Evolutionary conservation across 176 grass and related monocot species (phyloP).

Genomic region (Zea mays): DNA sequence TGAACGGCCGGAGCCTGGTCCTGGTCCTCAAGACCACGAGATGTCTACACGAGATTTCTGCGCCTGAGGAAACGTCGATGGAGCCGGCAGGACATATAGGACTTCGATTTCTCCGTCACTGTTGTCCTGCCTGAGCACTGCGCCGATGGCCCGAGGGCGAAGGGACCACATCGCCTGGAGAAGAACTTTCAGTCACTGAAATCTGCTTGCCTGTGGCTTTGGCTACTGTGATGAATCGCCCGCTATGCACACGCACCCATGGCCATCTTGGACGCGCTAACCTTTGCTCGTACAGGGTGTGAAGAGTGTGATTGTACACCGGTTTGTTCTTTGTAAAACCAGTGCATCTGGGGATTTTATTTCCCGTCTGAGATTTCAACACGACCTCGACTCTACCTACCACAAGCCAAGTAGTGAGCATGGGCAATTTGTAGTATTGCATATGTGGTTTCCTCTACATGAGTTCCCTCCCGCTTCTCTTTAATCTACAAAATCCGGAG

Average conservation of each 20-base stretch:
- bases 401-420: too few species aligned
- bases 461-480: too few species aligned
- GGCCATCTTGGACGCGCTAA: neutral
- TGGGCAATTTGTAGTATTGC: too few species aligned
- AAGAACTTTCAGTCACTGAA: too few species aligned
- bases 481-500: too few species aligned
- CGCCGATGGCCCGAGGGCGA: neutral
- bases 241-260: neutral
- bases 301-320: neutral
- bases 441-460: too few species aligned
- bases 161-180: too few species aligned
- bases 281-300: neutral
- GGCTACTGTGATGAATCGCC: slow-evolving; percentile 2
- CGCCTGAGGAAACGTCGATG: neutral
- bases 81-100: neutral
- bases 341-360: neutral
- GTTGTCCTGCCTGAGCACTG: neutral
- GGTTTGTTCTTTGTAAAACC: slow-evolving; percentile 7
- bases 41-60: neutral
- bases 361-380: too few species aligned
- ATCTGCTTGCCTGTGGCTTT: slow-evolving; percentile 2
- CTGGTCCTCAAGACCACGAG: neutral
- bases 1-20: neutral
- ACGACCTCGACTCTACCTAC: too few species aligned
- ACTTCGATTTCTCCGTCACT: neutral